Base-by-base conservation (phyloP, 805 yeast genomes). In the Starmerella vitae region DNA sequence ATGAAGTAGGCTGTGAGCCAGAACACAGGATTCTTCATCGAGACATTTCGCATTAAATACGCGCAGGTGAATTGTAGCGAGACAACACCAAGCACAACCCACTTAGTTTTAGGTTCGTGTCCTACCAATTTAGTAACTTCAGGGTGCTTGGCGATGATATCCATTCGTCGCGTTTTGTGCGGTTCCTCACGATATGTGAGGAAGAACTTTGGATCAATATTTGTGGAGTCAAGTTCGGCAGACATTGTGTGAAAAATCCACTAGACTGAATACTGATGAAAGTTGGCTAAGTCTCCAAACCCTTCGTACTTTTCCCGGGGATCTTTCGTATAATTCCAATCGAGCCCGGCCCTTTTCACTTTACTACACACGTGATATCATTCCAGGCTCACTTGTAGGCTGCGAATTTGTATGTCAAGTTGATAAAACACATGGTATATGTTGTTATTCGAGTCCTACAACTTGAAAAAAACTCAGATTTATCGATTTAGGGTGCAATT, bases 141-240 rank as follows among this genome's bases (percentile, higher is more conserved):
- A 0, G 95, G 95, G 53, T 85, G 72, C 37, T 73, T 74, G 48
- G 72, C 70, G 51, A 85, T 61, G 41, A 85, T 85, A 42, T 66
- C 68, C 60, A 77, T 78, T 43, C 95, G 67, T 45, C 95, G 65
- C 3, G 68, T 51, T 2, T 77, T 71, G 54, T 85, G 95, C 3
- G 94, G 93, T 56, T 85, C 95, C 35, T 70, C 70, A 39, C 72
- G 78, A 38, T 72, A 70, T 1, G 94, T 84, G 88, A 94, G 81
- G 62, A 77, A 80, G 59, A 79, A 85, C 17, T 51, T 38, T 28
- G 38, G 19, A 19, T 50, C 54, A 30, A 49, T 44, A 10, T 28
- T 17, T 15, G 18, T 6, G 5, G 21, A 7, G n/a, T 30, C 33
- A 30, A 15, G 7, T 9, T 9, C 15, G 14, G 15, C 30, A 27